A percentile compares a stretch with the other conserved stretches of the same genome.
phyloP scores from a whole-genome alignment of 306 rosid species.

The Delonix regia region DNA sequence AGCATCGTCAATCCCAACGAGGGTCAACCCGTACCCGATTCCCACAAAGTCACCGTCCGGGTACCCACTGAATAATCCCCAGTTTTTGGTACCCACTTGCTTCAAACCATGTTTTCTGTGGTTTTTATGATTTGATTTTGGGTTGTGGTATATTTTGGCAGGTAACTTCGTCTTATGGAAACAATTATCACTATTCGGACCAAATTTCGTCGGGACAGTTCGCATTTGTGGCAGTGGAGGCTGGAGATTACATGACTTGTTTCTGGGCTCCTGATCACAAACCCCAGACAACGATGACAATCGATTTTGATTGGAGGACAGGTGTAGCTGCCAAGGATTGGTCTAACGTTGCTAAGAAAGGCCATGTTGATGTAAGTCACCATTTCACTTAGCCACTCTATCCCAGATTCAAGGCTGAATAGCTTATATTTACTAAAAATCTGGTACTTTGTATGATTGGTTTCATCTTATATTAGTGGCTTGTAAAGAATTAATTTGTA shows the following conservation, averaged over 20 bases:
- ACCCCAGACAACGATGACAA: slow-evolving; percentile 56
- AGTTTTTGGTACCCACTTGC: slow-evolving; percentile 16
- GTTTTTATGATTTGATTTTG: background rate
- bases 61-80: slow-evolving; percentile 42
- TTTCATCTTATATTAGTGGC: background rate
- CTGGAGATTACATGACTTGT: slow-evolving; percentile 89
- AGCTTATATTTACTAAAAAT: background rate
- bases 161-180: slow-evolving; percentile 88
- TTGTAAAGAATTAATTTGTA: slow-evolving; percentile 3
- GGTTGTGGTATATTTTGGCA: slow-evolving; percentile 27
- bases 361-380: slow-evolving; percentile 81
- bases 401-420: background rate
- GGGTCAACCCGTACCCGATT: slow-evolving; percentile 69
- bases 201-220: slow-evolving; percentile 69
- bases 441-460: slow-evolving; percentile 10
- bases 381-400: background rate
- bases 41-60: slow-evolving; percentile 83
- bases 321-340: slow-evolving; percentile 96
- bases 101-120: slow-evolving; percentile 24
- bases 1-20: slow-evolving; percentile 65
- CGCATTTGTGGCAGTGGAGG: slow-evolving; percentile 71
- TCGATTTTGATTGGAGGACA: slow-evolving; percentile 92
- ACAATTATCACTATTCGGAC: slow-evolving; percentile 73
- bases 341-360: slow-evolving; percentile 94
- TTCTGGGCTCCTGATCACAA: slow-evolving; percentile 76